Conservation (phyloP, 2,329 filamentous ascomycete genomes). For the Chalara sp. region DNA sequence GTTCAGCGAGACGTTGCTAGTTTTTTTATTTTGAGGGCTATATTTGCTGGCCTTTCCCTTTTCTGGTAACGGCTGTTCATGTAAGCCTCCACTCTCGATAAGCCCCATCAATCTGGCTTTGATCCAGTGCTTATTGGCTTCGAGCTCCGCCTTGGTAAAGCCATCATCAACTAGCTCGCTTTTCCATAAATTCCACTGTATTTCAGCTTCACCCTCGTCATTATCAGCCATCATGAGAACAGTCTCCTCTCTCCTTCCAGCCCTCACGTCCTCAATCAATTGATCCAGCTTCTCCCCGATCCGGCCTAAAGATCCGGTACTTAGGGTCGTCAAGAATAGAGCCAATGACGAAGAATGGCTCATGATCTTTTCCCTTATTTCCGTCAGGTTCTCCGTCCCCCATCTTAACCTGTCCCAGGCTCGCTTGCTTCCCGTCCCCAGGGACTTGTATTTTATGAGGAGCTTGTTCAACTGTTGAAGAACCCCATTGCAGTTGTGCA, state of each 20-base stretch:
- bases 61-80: neutral
- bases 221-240: constrained; percentile 2
- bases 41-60: too few species aligned
- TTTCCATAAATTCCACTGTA: constrained; percentile 5
- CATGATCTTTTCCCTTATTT: constrained; percentile 15
- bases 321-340: constrained; percentile 4
- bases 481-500: constrained; percentile 10
- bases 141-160: constrained; percentile 7
- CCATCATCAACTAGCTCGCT: constrained; percentile 6
- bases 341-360: constrained; percentile 19
- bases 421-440: constrained; percentile 7
- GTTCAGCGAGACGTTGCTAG: too few species aligned
- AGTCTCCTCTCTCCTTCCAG: constrained; percentile 33
- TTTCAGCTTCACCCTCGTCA: constrained; percentile 2
- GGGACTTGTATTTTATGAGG: constrained; percentile 10
- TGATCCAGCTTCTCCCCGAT: constrained; percentile 26
- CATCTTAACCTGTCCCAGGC: constrained; percentile 22
- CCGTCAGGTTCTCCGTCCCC: constrained; percentile 11
- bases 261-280: constrained; percentile 35
- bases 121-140: constrained; percentile 6
- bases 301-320: neutral
- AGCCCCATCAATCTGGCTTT: constrained; percentile 1
- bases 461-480: constrained; percentile 11
- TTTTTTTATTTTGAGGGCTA: too few species aligned
- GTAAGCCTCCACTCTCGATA: constrained; percentile 1